Evolutionary conservation across 371 early-diverging fungal genomes (phyloP).

Genomic region (Mucor plumbeus): DNA sequence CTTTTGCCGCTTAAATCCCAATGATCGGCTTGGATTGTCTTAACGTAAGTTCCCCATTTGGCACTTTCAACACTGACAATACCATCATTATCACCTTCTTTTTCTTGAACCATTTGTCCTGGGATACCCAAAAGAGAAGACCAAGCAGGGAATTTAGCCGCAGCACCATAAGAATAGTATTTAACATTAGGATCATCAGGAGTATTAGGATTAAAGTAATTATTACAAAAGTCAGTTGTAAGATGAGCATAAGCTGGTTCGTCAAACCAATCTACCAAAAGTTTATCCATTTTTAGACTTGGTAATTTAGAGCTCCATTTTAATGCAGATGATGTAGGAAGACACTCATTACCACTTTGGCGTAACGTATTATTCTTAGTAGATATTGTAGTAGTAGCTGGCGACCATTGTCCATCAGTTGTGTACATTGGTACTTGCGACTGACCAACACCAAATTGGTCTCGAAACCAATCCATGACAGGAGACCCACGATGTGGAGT

Average conservation of each 20-base stretch:
- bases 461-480: conserved; percentile 92
- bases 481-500: conserved; percentile 92
- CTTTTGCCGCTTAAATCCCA: conserved; percentile 74
- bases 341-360: neutral
- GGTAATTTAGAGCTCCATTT: conserved; percentile 10
- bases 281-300: conserved; percentile 15
- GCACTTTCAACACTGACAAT: conserved; percentile 82
- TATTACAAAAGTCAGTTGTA: conserved; percentile 77
- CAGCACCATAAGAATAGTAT: conserved; percentile 80
- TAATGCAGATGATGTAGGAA: neutral
- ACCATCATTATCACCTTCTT: conserved; percentile 88
- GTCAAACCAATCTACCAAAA: conserved; percentile 56
- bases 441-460: conserved; percentile 67
- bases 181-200: conserved; percentile 72
- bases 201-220: conserved; percentile 81
- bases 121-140: conserved; percentile 68
- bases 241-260: conserved; percentile 86
- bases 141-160: conserved; percentile 49
- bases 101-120: conserved; percentile 44
- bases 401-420: neutral
- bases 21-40: conserved; percentile 83
- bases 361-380: conserved; percentile 8
- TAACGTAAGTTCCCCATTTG: conserved; percentile 87
- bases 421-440: neutral
- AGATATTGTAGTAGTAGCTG: neutral